Conservation (phyloP, 257 asterid species). For the Petrea volubilis region DNA sequence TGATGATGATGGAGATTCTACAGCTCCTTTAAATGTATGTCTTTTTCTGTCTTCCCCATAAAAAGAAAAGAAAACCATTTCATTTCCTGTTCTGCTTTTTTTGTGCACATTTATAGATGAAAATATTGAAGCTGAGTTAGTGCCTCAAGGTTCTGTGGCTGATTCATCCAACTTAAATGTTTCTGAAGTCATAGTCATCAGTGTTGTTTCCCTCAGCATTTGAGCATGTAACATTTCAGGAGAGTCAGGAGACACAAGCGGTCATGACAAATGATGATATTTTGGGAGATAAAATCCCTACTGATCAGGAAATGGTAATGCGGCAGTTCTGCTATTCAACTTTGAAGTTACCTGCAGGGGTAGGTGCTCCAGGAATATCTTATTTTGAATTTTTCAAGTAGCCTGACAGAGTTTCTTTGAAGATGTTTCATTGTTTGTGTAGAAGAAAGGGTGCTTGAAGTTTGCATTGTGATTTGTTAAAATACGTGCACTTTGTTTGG, state of each 20-base stretch:
- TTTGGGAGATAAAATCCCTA: slow-evolving; percentile 85
- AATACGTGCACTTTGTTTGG: background rate
- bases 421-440: background rate
- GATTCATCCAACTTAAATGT: background rate
- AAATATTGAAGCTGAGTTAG: background rate
- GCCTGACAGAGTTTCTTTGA: background rate
- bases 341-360: slow-evolving; percentile 76
- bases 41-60: background rate
- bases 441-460: background rate
- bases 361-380: slow-evolving; percentile 31
- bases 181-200: background rate
- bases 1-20: slow-evolving; percentile 80
- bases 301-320: slow-evolving; percentile 66
- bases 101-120: slow-evolving; percentile 6
- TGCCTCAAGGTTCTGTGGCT: background rate
- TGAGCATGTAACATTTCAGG: slow-evolving; percentile 53
- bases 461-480: background rate
- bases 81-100: background rate
- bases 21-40: slow-evolving; percentile 59
- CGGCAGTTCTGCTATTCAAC: slow-evolving; percentile 81
- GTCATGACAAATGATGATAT: slow-evolving; percentile 81
- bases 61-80: background rate
- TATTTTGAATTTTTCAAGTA: slow-evolving; percentile 13
- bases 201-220: background rate
- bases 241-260: slow-evolving; percentile 53